phyloP scores from a whole-genome alignment of 2,329 filamentous ascomycete genomes.

The Botrytis porri region DNA sequence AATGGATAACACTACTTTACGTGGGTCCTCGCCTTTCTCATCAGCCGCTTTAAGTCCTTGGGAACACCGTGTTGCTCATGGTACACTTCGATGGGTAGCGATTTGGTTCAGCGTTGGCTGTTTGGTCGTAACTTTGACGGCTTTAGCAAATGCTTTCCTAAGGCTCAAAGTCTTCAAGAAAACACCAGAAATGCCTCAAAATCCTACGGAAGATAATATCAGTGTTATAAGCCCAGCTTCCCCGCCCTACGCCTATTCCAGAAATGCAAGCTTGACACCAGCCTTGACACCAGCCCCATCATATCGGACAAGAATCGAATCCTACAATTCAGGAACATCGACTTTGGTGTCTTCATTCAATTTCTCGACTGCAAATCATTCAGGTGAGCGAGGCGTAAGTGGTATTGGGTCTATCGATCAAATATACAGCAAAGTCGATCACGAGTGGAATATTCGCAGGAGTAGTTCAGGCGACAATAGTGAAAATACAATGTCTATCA shows the following conservation, averaged over 20 bases:
- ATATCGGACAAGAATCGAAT: slow-evolving; percentile 15
- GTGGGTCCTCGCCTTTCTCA: slow-evolving; percentile 15
- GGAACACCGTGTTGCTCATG: slow-evolving; percentile 15
- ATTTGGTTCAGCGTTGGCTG: slow-evolving; percentile 18
- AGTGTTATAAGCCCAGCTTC: background rate
- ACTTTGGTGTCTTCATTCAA: background rate
- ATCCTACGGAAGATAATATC: background rate
- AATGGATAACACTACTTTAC: slow-evolving; percentile 26
- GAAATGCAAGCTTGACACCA: slow-evolving; percentile 3
- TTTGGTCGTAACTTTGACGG: background rate
- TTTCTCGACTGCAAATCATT: background rate
- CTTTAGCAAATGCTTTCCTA: slow-evolving; percentile 14
- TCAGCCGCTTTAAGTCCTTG: slow-evolving; percentile 8
- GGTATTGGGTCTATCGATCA: slow-evolving; percentile 13
- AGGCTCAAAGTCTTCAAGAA: slow-evolving; percentile 17
- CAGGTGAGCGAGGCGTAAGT: background rate
- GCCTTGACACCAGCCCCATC: slow-evolving; percentile 11
- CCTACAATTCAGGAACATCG: background rate
- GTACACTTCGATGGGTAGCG: slow-evolving; percentile 18
- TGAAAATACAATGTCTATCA: background rate
- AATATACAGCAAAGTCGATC: slow-evolving; percentile 3
- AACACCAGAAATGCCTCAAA: background rate
- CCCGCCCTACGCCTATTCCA: slow-evolving; percentile 1
- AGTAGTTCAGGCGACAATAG: background rate
- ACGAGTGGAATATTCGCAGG: background rate